A percentile compares a stretch with the other conserved stretches of the same genome.
Conservation (phyloP, 495 filamentous ascomycete genomes). For the Penicillium robsamsonii region DNA sequence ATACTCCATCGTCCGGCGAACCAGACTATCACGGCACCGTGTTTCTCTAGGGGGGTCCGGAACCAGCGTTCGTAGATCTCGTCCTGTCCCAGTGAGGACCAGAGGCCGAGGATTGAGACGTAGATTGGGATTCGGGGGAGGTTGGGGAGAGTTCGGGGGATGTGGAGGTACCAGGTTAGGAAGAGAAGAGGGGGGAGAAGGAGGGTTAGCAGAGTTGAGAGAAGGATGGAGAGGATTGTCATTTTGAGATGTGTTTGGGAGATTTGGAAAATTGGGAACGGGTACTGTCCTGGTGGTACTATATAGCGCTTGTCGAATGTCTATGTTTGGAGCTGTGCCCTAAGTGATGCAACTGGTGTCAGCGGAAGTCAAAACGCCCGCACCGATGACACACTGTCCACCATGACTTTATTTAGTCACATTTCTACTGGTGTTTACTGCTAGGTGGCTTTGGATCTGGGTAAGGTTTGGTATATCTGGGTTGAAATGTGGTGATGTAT, state of each 20-base stretch:
- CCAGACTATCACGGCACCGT: constrained; percentile 49
- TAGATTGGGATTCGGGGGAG: constrained; percentile 36
- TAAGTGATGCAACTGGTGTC: constrained; percentile 8
- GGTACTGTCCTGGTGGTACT: neutral
- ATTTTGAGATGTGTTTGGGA: neutral
- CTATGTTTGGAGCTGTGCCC: neutral
- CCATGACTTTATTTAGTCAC: neutral
- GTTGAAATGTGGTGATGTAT: too few species aligned
- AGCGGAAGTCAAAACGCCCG: constrained; percentile 4
- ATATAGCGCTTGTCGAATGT: neutral
- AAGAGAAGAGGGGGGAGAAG: constrained; percentile 12
- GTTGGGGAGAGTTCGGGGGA: constrained; percentile 26
- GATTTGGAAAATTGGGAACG: neutral
- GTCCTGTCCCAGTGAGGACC: constrained; percentile 35
- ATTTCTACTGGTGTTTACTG: neutral
- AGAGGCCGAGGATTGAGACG: constrained; percentile 34
- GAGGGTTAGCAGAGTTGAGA: constrained; percentile 1
- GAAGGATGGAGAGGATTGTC: neutral
- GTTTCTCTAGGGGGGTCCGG: constrained; percentile 23
- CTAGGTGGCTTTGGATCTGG: neutral
- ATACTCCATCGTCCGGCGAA: constrained; percentile 43
- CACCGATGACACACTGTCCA: constrained; percentile 1
- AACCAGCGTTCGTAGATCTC: constrained; percentile 34
- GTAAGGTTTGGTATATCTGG: neutral
- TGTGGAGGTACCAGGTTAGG: constrained; percentile 26